Evolutionary conservation across 2,329 filamentous ascomycete genomes (phyloP).

Genomic region (Emmonsiellopsis sp.): DNA sequence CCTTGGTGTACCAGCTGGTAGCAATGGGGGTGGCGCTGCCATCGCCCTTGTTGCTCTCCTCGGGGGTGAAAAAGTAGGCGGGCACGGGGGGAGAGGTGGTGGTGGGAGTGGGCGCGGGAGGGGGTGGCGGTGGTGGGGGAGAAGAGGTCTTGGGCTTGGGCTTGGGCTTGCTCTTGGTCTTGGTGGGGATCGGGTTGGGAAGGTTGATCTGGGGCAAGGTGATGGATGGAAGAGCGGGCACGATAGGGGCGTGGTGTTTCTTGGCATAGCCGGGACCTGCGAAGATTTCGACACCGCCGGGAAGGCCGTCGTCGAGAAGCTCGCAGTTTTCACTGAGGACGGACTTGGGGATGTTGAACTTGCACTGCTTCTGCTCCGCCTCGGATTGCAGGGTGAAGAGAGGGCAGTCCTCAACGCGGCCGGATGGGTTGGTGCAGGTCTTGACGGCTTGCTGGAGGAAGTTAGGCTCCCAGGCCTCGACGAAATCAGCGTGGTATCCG

Average conservation of each 20-base stretch:
- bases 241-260: not conserved
- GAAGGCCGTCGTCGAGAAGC: conserved; percentile 51
- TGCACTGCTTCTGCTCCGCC: conserved; percentile 49
- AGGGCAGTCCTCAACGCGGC: conserved; percentile 62
- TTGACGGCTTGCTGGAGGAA: conserved; percentile 66
- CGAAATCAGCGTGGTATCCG: conserved; percentile 72
- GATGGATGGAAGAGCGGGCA: not conserved
- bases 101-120: not conserved
- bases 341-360: conserved; percentile 48
- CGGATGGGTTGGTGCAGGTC: conserved; percentile 62
- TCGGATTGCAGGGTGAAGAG: conserved; percentile 62
- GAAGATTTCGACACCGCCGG: conserved; percentile 51
- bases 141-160: not conserved
- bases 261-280: conserved; percentile 31
- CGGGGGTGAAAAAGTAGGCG: not conserved
- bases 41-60: not conserved
- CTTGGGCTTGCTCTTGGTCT: not conserved
- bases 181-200: not conserved
- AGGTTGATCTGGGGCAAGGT: not conserved
- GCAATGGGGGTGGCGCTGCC: not conserved
- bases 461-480: conserved; percentile 63
- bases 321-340: conserved; percentile 53
- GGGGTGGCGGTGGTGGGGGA: not conserved
- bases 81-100: not conserved
- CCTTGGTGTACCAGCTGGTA: conserved; percentile 10